Conservation (phyloP, 805 yeast genomes). For the Candida andamanensis region DNA sequence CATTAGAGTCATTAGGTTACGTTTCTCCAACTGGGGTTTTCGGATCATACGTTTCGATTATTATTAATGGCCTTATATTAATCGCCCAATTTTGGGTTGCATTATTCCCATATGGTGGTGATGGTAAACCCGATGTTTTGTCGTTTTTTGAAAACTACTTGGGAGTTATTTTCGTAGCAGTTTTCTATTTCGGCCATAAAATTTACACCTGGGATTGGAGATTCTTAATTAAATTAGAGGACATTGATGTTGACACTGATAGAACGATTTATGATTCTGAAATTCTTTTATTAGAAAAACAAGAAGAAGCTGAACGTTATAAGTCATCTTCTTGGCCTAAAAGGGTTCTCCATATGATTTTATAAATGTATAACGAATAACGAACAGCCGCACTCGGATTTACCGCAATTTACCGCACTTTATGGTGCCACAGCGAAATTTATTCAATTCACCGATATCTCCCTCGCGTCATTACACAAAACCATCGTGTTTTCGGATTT, state of each 20-base stretch:
- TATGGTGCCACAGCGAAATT: neutral
- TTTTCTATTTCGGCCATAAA: constrained; percentile 30
- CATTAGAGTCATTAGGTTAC: constrained; percentile 27
- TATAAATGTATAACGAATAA: no score
- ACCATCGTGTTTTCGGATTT: constrained; percentile 4
- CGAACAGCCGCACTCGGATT: constrained; percentile 2
- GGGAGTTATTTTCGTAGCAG: constrained; percentile 28
- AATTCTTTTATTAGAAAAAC: constrained; percentile 26
- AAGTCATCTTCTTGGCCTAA: constrained; percentile 14
- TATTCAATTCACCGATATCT: constrained; percentile 4
- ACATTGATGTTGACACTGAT: constrained; percentile 26
- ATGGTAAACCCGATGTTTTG: constrained; percentile 19
- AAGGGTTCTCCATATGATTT: constrained; percentile 12
- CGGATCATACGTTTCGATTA: constrained; percentile 34
- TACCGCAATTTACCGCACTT: no score
- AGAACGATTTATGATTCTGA: constrained; percentile 32
- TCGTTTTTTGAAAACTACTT: constrained; percentile 30
- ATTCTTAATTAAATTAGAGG: constrained; percentile 20
- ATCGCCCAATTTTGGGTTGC: constrained; percentile 44
- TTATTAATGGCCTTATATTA: constrained; percentile 28
- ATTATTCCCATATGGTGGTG: constrained; percentile 31
- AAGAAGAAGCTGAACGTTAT: constrained; percentile 19
- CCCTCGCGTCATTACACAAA: constrained; percentile 5
- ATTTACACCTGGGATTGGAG: constrained; percentile 27
- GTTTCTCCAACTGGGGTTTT: constrained; percentile 35